Conservation (phyloP, 257 asterid genomes). For the Fraxinus quadrangulata region DNA sequence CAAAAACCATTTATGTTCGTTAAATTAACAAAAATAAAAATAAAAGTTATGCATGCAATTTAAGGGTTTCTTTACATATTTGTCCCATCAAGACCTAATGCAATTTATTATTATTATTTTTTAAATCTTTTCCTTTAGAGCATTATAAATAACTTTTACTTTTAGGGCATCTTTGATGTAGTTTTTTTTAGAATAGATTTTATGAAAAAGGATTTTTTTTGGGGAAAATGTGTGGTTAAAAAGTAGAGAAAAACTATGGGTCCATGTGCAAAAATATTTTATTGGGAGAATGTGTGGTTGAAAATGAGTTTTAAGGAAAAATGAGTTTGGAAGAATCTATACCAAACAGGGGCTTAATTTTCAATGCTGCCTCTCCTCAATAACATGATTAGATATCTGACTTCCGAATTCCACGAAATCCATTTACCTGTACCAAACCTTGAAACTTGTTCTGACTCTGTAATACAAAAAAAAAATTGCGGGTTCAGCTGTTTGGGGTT, state of each 20-base stretch:
- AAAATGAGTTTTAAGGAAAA: no score
- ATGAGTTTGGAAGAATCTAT: no score
- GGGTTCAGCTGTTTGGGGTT: neutral
- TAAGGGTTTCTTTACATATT: neutral
- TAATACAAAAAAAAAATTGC: neutral
- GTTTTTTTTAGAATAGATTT: no score
- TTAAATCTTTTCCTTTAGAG: neutral
- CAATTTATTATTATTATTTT: no score
- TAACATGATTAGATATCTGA: neutral
- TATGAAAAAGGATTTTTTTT: no score
- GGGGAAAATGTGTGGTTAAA: no score
- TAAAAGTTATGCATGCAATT: neutral
- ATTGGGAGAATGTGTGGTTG: no score
- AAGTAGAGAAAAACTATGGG: no score
- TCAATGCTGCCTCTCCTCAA: neutral
- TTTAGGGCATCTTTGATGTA: neutral
- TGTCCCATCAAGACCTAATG: neutral
- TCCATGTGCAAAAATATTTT: no score
- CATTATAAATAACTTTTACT: neutral
- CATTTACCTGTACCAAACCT: neutral
- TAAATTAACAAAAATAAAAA: neutral
- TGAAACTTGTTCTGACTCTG: neutral
- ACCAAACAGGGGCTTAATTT: neutral
- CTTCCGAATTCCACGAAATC: neutral
- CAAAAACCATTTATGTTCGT: neutral